Evolutionary conservation across 139 green algal species (phyloP).

Genomic region (Diplosphaera chodatii): DNA sequence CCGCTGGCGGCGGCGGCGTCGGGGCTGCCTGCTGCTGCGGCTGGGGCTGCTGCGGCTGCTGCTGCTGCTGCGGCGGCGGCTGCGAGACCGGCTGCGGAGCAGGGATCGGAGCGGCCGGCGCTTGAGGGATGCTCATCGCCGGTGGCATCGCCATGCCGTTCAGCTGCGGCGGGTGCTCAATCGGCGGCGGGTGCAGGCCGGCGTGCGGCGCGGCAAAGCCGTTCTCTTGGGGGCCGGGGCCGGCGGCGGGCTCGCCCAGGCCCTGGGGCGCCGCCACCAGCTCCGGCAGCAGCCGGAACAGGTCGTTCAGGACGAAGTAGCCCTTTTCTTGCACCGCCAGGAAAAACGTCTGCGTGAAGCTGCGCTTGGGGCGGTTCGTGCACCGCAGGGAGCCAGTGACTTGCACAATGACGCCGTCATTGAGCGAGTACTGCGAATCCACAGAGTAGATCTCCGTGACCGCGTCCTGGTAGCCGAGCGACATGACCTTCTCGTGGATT

Average conservation of each 20-base stretch:
- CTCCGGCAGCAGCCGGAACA: conserved; percentile 61
- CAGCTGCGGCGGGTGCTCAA: neutral
- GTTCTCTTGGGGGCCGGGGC: neutral
- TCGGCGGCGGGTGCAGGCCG: neutral
- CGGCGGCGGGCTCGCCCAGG: neutral
- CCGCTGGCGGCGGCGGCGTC: no score
- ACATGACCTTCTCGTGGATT: conserved; percentile 76
- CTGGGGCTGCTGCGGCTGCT: conserved; percentile 4
- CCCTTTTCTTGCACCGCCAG: conserved; percentile 81
- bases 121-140: neutral
- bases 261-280: conserved; percentile 6
- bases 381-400: conserved; percentile 58
- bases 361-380: conserved; percentile 29
- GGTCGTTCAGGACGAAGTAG: conserved; percentile 89
- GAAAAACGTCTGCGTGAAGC: conserved; percentile 89
- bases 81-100: neutral
- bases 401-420: conserved; percentile 70
- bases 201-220: neutral
- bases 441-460: conserved; percentile 58
- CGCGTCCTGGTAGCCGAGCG: conserved; percentile 42
- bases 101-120: neutral
- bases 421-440: conserved; percentile 71
- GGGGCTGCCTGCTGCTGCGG: neutral
- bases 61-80: neutral
- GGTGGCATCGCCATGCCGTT: neutral